phyloP scores from a whole-genome alignment of 2,329 filamentous ascomycete species.

The Alternaria burnsii region DNA sequence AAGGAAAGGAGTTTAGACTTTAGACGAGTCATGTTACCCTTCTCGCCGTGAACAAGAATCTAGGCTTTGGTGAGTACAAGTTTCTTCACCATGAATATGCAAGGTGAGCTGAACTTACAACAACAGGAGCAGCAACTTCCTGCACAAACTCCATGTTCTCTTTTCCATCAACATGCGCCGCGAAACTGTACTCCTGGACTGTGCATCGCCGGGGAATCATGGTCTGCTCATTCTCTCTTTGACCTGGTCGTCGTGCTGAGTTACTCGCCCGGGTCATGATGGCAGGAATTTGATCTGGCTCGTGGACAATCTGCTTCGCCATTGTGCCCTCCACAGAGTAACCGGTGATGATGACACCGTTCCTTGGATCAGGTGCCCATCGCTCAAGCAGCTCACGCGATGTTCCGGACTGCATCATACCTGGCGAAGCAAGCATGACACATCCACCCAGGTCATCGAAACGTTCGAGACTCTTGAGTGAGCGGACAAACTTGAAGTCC shows the following conservation, averaged over 20 bases:
- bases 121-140: slow-evolving; percentile 88
- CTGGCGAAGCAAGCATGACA: slow-evolving; percentile 95
- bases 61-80: slow-evolving; percentile 47
- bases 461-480: slow-evolving; percentile 88
- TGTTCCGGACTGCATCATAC: slow-evolving; percentile 98
- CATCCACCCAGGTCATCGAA: slow-evolving; percentile 96
- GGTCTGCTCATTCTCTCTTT: slow-evolving; percentile 79
- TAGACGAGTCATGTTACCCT: slow-evolving; percentile 96
- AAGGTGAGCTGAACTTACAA: slow-evolving; percentile 67
- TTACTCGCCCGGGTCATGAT: slow-evolving; percentile 73
- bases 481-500: slow-evolving; percentile 96
- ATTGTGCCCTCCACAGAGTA: slow-evolving; percentile 99
- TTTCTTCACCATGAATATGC: not conserved
- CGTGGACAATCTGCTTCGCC: slow-evolving; percentile 94
- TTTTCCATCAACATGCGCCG: slow-evolving; percentile 93
- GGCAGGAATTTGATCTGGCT: slow-evolving; percentile 92
- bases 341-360: slow-evolving; percentile 97
- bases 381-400: slow-evolving; percentile 90
- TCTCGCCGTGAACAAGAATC: slow-evolving; percentile 97
- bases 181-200: slow-evolving; percentile 93
- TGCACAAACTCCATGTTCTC: slow-evolving; percentile 98
- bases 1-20: slow-evolving; percentile 95
- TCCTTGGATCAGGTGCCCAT: slow-evolving; percentile 96
- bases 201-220: slow-evolving; percentile 94
- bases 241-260: slow-evolving; percentile 68